A percentile compares a stretch with the other conserved stretches of the same genome.
Conservation (phyloP, 768 basidiomycete species). For the Pseudohyphozyma bogoriensis region DNA sequence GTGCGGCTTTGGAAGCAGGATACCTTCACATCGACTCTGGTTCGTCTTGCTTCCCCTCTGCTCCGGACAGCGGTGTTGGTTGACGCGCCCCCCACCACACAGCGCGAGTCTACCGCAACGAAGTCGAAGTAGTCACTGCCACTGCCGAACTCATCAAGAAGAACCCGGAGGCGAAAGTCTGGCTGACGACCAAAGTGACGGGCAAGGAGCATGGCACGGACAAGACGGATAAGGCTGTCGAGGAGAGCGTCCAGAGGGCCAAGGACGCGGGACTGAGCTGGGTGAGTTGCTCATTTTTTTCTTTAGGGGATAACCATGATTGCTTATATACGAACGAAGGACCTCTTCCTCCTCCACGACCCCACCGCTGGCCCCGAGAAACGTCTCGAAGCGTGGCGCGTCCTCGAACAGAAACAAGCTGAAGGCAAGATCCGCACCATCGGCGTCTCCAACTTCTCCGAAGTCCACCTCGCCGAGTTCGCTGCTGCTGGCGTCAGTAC, state of each 20-base stretch:
- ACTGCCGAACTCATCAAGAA: background rate
- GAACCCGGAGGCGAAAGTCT: conserved; percentile 12
- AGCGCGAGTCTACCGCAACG: conserved; percentile 33
- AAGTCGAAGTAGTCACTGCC: conserved; percentile 10
- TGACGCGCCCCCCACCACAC: conserved; percentile 34
- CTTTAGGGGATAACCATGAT: background rate
- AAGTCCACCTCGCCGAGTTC: conserved; percentile 53
- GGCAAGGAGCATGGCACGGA: conserved; percentile 27
- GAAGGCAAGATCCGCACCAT: conserved; percentile 70
- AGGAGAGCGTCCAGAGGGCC: conserved; percentile 18
- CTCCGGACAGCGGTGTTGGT: background rate
- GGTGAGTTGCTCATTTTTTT: conserved; percentile 7
- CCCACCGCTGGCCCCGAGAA: conserved; percentile 37
- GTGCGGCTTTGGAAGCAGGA: conserved; percentile 32
- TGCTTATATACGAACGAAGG: conserved; percentile 3
- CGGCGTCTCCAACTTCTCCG: conserved; percentile 71
- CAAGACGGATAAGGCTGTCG: conserved; percentile 10
- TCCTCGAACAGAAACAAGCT: conserved; percentile 61
- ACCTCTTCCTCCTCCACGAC: conserved; percentile 40
- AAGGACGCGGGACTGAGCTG: conserved; percentile 14
- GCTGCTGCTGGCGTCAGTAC: conserved; percentile 53
- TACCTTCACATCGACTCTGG: conserved; percentile 26
- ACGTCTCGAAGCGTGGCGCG: conserved; percentile 46
- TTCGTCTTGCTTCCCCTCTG: background rate
- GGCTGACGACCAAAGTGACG: conserved; percentile 29